Conservation (phyloP, 495 filamentous ascomycete genomes). For the Poronia punctata region DNA sequence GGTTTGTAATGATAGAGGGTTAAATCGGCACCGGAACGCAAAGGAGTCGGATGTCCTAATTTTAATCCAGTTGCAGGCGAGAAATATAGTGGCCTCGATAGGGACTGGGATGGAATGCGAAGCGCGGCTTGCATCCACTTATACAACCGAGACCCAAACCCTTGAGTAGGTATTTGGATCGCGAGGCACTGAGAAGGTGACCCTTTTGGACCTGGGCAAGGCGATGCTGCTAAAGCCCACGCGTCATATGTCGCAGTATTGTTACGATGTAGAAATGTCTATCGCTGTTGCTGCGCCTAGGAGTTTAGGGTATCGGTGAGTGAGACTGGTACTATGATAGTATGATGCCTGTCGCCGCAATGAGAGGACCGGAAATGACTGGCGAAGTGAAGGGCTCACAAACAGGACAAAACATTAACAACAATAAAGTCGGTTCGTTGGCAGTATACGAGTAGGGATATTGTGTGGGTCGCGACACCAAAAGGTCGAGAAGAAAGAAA, state of each 20-base stretch:
- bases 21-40: not conserved
- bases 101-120: not conserved
- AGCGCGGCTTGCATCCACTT: not conserved
- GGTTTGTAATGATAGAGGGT: too few relatives aligned
- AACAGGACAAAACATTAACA: too few relatives aligned
- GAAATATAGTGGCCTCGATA: not conserved
- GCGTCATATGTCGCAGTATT: conserved; percentile 9
- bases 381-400: too few relatives aligned
- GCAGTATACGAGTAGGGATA: too few relatives aligned
- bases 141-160: conserved; percentile 9
- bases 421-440: too few relatives aligned
- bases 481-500: too few relatives aligned
- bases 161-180: too few relatives aligned
- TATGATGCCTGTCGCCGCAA: too few relatives aligned
- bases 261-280: not conserved
- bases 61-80: not conserved
- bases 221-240: conserved; percentile 6
- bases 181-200: not conserved
- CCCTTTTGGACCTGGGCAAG: conserved; percentile 8
- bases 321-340: too few relatives aligned
- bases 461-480: too few relatives aligned
- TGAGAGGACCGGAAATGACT: too few relatives aligned
- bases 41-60: not conserved
- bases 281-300: not conserved
- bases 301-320: too few relatives aligned